These are phyloP conservation scores for Poa pratensis DNA, from an alignment of 176 grass and related monocot species.

Conservation along the genomic window DNA sequence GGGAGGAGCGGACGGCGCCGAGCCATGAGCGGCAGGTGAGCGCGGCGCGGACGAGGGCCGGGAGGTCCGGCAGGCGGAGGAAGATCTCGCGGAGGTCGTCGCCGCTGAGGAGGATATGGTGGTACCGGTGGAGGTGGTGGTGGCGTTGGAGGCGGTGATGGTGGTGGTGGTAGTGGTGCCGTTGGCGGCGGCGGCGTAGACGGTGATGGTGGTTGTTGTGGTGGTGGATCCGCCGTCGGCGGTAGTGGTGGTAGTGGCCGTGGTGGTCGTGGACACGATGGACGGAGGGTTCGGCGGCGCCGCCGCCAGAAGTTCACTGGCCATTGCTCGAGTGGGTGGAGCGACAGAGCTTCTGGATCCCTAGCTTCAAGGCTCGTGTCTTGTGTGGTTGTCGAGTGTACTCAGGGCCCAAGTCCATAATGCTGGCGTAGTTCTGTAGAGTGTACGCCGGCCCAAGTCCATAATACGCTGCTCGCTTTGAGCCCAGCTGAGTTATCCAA, in stretches of 20 bases:
- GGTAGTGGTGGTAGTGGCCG: not conserved
- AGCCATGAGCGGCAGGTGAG: not conserved
- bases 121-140: not conserved
- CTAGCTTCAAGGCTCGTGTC: not conserved
- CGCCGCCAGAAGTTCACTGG: not conserved
- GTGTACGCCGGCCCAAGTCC: not conserved
- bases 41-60: not conserved
- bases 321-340: not conserved
- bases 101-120: not conserved
- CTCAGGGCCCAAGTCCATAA: not conserved
- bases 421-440: too few species aligned
- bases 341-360: not conserved
- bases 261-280: not conserved
- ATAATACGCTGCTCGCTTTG: not conserved
- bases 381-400: not conserved
- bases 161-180: not conserved
- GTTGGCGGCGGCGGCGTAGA: not conserved
- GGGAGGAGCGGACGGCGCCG: conserved; percentile 12
- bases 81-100: not conserved
- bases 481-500: not conserved
- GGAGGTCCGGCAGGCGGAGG: not conserved
- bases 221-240: not conserved
- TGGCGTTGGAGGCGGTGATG: not conserved
- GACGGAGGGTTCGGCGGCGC: not conserved
- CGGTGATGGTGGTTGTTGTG: not conserved